Evolutionary conservation across 2,329 filamentous ascomycete genomes (phyloP).

Genomic region (Apiospora phragmitis): DNA sequence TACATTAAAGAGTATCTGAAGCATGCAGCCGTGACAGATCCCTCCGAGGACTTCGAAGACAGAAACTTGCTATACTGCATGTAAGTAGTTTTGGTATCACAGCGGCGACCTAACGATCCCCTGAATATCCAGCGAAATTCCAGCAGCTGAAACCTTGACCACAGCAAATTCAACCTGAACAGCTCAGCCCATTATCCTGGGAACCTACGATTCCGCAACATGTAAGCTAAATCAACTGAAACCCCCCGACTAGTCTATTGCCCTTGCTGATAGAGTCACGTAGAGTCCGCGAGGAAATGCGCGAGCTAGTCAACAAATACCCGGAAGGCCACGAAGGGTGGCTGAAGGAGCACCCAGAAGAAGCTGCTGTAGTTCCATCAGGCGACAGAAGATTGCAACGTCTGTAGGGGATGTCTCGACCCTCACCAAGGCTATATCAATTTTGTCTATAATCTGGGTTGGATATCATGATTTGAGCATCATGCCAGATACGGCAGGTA

Average conservation of each 20-base stretch:
- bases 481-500: no score
- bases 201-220: conserved; percentile 2
- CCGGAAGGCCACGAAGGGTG: not conserved
- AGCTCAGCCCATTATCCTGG: conserved; percentile 10
- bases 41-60: conserved; percentile 22
- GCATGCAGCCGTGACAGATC: conserved; percentile 17
- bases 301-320: not conserved
- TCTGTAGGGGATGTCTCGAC: not conserved
- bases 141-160: not conserved
- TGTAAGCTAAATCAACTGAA: not conserved
- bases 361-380: not conserved
- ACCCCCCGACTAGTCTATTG: not conserved
- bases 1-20: conserved; percentile 10
- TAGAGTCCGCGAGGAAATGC: not conserved
- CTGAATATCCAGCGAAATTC: not conserved
- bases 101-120: not conserved
- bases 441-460: no score
- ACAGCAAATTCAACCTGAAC: conserved; percentile 8
- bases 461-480: no score
- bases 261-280: not conserved
- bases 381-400: not conserved
- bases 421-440: no score
- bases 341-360: not conserved
- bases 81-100: conserved; percentile 2
- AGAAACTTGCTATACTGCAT: conserved; percentile 20